A percentile compares a stretch with the other conserved stretches of the same genome.
phyloP scores from a whole-genome alignment of 116 monocot genomes.

The Phalaenopsis hybrid region DNA sequence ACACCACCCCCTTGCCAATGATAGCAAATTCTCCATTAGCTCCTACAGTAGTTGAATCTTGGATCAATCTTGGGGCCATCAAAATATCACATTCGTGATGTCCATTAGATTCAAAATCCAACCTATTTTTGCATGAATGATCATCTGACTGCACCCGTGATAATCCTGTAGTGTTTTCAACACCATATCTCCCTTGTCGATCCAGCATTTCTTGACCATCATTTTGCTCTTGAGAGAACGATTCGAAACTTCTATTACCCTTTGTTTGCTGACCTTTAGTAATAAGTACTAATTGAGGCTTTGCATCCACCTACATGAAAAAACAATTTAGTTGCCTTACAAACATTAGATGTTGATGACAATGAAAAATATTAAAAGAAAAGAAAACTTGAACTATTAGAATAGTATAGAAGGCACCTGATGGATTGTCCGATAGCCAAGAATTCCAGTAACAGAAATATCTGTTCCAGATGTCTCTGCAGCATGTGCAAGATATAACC shows the following conservation, averaged over 20 bases:
- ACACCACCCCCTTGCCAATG: constrained; percentile 8
- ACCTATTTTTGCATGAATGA: constrained; percentile 14
- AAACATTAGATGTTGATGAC: not conserved
- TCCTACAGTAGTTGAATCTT: constrained; percentile 18
- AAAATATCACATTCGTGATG: constrained; percentile 61
- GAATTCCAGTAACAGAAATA: constrained; percentile 71
- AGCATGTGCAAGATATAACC: constrained; percentile 51
- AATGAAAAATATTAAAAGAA: constrained; percentile 1
- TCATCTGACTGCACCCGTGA: constrained; percentile 3
- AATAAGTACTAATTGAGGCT: constrained; percentile 82
- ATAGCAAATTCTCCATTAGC: constrained; percentile 23
- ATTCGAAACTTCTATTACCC: constrained; percentile 5
- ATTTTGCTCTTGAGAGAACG: constrained; percentile 5
- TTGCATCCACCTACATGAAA: constrained; percentile 70
- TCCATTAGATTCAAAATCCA: constrained; percentile 13
- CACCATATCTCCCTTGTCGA: not conserved
- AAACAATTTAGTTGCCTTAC: not conserved
- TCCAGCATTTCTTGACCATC: not conserved
- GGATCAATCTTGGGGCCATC: constrained; percentile 62
- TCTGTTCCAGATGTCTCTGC: constrained; percentile 64
- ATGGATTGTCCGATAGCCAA: constrained; percentile 82
- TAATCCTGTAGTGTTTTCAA: constrained; percentile 5
- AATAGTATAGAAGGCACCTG: constrained; percentile 47
- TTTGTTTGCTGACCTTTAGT: constrained; percentile 27
- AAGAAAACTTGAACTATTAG: not conserved